Evolutionary conservation across 2,329 filamentous ascomycete species (phyloP).

Genomic region (Metarhizium anisopliae): DNA sequence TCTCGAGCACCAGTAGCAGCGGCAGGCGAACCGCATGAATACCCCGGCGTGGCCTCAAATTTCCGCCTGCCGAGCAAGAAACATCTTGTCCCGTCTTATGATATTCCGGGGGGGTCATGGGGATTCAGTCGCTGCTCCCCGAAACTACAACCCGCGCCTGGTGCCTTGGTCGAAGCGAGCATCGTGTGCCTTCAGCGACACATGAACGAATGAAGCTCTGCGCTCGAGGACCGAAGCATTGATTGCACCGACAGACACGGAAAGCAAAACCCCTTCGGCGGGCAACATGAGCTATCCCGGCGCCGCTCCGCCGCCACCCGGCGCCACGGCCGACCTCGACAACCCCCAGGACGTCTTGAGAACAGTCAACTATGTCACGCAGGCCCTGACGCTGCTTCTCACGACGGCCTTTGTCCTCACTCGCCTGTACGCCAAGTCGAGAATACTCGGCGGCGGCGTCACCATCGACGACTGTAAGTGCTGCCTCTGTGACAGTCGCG

Average conservation of each 20-base stretch:
- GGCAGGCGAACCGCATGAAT: too few relatives aligned
- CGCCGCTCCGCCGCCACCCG: constrained; percentile 16
- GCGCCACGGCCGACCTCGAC: constrained; percentile 15
- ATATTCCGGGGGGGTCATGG: too few relatives aligned
- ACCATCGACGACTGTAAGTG: constrained; percentile 19
- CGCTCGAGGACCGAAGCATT: neutral
- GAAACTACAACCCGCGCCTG: too few relatives aligned
- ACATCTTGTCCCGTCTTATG: too few relatives aligned
- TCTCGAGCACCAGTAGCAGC: too few relatives aligned
- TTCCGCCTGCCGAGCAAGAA: too few relatives aligned
- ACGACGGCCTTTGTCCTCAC: constrained; percentile 17
- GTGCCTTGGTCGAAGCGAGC: too few relatives aligned
- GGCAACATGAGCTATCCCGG: constrained; percentile 11
- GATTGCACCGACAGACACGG: neutral
- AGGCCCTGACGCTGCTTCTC: constrained; percentile 17
- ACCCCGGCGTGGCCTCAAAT: too few relatives aligned
- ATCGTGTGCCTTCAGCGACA: too few relatives aligned
- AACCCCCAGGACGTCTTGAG: constrained; percentile 18
- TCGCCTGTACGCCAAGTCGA: constrained; percentile 17
- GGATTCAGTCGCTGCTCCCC: too few relatives aligned
- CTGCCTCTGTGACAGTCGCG: neutral
- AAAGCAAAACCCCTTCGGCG: too few relatives aligned
- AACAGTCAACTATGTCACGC: constrained; percentile 18
- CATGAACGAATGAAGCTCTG: too few relatives aligned
- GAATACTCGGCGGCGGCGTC: constrained; percentile 9